Base-by-base conservation (phyloP, 2,329 filamentous ascomycete species). In the Alternaria viburni region DNA sequence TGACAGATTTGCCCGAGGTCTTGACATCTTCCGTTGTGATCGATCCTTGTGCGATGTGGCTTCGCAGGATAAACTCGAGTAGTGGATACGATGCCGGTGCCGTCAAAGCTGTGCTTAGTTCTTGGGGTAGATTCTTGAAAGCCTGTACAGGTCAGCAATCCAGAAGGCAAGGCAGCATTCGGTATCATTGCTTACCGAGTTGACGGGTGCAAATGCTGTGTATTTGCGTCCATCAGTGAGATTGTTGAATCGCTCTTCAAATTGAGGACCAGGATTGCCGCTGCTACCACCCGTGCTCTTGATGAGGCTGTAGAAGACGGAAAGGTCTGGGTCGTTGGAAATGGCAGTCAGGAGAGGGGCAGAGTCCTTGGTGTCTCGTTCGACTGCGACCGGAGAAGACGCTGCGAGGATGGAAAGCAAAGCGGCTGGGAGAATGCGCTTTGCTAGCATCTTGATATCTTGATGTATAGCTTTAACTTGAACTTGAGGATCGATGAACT, bases 161-260 rank as follows among this genome's bases (percentile, higher is more conserved):
- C 2, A 46, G 3, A 3, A 25, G 1, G 5, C 5, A 11, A 19
- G 25, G n/a, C 36, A 23, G 12, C 5, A 26, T 3, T 17, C 10
- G 17, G 10, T 12, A 13, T 36, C 12, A 26, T 13, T 25, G 21
- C 57, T 13, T 36, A 59, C 57, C 10, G 49, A 44, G 26, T 59
- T 47, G n/a, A 54, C 44, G 12, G 57, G 57, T 36, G 57, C 57
- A 19, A 59, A 54, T 6, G 44, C 44, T 1, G 57, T 59, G 23
- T 54, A 59, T 9, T 59, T 45, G 9, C 49, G 49, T 23, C 57
- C 43, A 19, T 59, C 32, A 3, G 41, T 25, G n/a, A 45, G 49
- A 17, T 28, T 45, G n/a, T 59, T 59, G 26, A 59, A 59, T 1
- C 36, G 41, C 43, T 59, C 57, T 45, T 59, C 57, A 6, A 59